Conservation (phyloP, 1,139 yeast genomes). For the Hyphopichia khmerensis region DNA sequence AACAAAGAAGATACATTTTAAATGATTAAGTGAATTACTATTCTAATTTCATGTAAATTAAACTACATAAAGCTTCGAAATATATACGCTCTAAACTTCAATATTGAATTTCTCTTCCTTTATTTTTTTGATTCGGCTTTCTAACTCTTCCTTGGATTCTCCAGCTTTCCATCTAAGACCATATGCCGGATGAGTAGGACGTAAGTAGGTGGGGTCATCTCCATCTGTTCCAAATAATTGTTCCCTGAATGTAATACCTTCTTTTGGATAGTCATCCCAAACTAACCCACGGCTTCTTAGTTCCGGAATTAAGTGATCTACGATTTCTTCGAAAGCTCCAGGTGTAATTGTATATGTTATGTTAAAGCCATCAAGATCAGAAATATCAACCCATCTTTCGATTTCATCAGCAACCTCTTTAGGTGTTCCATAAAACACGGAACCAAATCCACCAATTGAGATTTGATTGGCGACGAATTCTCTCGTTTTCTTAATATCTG, state of each 20-base stretch:
- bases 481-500: constrained; percentile 23
- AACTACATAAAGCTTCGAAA: not conserved
- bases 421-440: constrained; percentile 24
- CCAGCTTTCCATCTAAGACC: constrained; percentile 39
- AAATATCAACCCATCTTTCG: constrained; percentile 29
- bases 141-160: constrained; percentile 36
- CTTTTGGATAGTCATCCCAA: constrained; percentile 29
- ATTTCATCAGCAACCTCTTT: constrained; percentile 26
- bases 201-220: constrained; percentile 20
- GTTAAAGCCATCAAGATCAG: constrained; percentile 31
- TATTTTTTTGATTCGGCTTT: constrained; percentile 11
- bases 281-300: constrained; percentile 23
- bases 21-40: not conserved
- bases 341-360: constrained; percentile 28
- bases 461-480: constrained; percentile 25
- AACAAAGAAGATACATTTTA: not conserved
- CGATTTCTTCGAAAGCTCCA: constrained; percentile 27
- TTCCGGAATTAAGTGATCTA: constrained; percentile 25
- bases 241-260: constrained; percentile 22
- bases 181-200: constrained; percentile 36
- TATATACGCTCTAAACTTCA: not conserved
- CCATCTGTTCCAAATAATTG: constrained; percentile 24
- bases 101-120: not conserved
- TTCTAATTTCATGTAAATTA: too few species aligned
- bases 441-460: constrained; percentile 30